Conservation (phyloP, 1,284 basidiomycete species). For the Trametes pubescens region DNA sequence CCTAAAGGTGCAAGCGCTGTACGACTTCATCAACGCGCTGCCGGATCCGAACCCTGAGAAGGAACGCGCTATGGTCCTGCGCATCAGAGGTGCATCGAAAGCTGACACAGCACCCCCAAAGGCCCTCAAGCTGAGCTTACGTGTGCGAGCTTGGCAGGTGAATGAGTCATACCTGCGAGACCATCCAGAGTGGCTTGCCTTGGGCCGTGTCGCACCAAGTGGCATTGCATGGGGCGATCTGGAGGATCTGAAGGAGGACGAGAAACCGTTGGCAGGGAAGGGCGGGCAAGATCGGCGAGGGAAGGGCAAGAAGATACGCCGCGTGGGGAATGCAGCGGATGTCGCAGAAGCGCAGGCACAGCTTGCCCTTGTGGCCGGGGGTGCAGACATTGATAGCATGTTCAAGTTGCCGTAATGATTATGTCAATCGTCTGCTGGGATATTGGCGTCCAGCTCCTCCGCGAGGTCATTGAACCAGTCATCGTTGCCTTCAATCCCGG, state of each 20-base stretch:
- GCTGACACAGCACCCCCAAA: neutral
- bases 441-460: constrained; percentile 1
- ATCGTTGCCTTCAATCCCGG: constrained; percentile 17
- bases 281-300: neutral
- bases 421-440: neutral
- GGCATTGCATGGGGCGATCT: constrained; percentile 12
- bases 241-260: constrained; percentile 8
- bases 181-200: constrained; percentile 2
- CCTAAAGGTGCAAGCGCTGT: neutral
- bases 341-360: neutral
- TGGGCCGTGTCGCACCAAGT: constrained; percentile 2
- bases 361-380: neutral
- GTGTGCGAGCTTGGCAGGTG: constrained; percentile 6
- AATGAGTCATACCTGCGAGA: neutral
- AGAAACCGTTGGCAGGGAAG: neutral
- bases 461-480: constrained; percentile 13
- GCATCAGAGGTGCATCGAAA: neutral
- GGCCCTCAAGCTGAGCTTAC: neutral
- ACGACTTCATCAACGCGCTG: neutral
- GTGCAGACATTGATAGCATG: neutral
- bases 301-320: neutral
- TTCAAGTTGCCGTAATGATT: neutral
- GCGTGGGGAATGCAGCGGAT: neutral
- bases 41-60: constrained; percentile 9
- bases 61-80: neutral